phyloP scores from a whole-genome alignment of 108 stramenopile species.

The Aurantiochytrium sp. region DNA sequence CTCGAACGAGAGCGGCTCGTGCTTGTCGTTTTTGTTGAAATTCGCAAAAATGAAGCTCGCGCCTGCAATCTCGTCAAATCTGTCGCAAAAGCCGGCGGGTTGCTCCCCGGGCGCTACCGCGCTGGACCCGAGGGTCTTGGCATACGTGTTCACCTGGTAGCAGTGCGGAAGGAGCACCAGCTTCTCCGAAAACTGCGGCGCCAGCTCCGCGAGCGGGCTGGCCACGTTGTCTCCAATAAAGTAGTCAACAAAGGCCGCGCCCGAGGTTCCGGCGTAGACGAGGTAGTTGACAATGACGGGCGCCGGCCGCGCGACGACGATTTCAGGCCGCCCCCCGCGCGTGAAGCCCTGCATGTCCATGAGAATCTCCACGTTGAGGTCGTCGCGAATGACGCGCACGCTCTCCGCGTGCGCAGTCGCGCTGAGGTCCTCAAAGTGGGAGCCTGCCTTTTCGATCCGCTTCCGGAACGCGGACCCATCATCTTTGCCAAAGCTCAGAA shows the following conservation, averaged over 20 bases:
- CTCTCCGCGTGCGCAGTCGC: conserved; percentile 27
- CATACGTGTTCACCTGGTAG: conserved; percentile 54
- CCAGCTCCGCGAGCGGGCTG: conserved; percentile 35
- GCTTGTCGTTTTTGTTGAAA: conserved; percentile 59
- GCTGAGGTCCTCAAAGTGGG: conserved; percentile 40
- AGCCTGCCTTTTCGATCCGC: not conserved
- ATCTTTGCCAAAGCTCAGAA: conserved; percentile 21
- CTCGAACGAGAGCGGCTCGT: conserved; percentile 46
- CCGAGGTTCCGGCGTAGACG: conserved; percentile 57
- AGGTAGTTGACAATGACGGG: conserved; percentile 55
- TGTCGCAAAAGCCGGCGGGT: not conserved
- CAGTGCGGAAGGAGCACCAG: conserved; percentile 47
- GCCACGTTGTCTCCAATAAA: conserved; percentile 45
- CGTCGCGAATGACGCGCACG: not conserved
- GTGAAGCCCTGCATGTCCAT: conserved; percentile 58
- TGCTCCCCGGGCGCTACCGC: too few species aligned
- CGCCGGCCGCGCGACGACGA: conserved; percentile 42
- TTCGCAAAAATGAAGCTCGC: conserved; percentile 44
- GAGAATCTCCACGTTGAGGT: conserved; percentile 39
- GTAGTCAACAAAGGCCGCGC: conserved; percentile 53
- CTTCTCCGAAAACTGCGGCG: conserved; percentile 43
- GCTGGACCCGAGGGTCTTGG: conserved; percentile 7
- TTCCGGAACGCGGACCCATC: conserved; percentile 22
- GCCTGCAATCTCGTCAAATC: not conserved
- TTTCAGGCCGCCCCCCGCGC: conserved; percentile 45